Conservation (phyloP, 2,329 filamentous ascomycete species). For the Ophiostoma montium region DNA sequence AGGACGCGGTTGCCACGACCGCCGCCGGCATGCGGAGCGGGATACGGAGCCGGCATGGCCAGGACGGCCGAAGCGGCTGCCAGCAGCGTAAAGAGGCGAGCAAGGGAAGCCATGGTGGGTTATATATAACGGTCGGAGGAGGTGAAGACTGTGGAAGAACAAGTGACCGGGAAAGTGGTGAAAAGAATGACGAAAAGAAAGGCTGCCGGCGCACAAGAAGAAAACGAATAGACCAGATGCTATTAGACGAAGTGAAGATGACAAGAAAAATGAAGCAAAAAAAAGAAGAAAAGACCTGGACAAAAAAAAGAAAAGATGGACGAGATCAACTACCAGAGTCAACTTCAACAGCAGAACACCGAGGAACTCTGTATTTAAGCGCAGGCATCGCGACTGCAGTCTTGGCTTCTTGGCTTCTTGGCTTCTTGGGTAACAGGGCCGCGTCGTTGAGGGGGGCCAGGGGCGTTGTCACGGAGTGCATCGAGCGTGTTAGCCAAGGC, state of each 20-base stretch:
- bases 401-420: no score
- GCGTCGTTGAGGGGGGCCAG: background rate
- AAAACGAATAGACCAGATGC: background rate
- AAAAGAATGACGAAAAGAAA: background rate
- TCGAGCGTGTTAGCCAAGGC: background rate
- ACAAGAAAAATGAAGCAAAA: background rate
- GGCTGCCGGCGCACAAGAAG: background rate
- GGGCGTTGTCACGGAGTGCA: background rate
- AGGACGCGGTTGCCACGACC: slow-evolving; percentile 12
- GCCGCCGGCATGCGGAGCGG: background rate
- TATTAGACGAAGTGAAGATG: background rate
- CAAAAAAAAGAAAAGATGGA: background rate
- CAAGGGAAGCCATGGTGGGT: background rate
- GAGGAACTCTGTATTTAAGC: no score
- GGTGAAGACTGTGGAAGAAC: background rate
- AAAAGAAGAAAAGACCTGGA: background rate
- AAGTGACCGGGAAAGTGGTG: background rate
- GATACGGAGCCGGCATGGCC: background rate
- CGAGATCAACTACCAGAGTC: background rate
- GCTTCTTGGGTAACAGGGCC: no score
- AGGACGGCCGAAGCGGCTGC: background rate
- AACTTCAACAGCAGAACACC: no score
- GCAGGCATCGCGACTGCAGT: no score
- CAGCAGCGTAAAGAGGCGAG: background rate
- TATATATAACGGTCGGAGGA: background rate